Conservation (phyloP, 2,329 filamentous ascomycete species). For the Microsporum canis region DNA sequence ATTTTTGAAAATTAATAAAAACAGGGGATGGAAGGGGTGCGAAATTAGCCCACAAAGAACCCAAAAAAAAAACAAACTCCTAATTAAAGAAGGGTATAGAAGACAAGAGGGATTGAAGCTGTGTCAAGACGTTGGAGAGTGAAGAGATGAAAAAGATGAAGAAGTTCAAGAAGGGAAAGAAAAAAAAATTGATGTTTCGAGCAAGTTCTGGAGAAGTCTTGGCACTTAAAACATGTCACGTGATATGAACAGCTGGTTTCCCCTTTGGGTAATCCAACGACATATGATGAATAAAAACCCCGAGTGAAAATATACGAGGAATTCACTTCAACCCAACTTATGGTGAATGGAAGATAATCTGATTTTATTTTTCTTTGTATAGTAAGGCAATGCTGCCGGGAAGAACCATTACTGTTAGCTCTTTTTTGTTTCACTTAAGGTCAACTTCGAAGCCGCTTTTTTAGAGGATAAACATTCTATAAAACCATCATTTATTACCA, state of each 20-base stretch:
- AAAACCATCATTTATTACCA: neutral
- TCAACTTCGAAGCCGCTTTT: neutral
- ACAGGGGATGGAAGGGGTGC: constrained; percentile 19
- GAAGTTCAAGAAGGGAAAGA: constrained; percentile 18
- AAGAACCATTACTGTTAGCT: neutral
- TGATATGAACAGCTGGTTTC: neutral
- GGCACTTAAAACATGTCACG: constrained; percentile 16
- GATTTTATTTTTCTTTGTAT: neutral
- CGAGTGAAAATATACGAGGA: neutral
- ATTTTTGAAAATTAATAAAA: constrained; percentile 44
- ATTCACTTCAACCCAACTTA: neutral
- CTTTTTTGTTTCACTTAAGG: neutral
- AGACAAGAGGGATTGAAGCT: constrained; percentile 5
- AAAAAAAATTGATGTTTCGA: constrained; percentile 21
- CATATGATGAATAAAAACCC: neutral
- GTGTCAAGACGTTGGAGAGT: constrained; percentile 20
- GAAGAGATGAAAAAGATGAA: constrained; percentile 21
- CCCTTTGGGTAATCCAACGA: neutral
- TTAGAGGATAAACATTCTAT: too few species aligned
- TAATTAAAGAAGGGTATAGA: constrained; percentile 20
- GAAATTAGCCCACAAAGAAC: constrained; percentile 23
- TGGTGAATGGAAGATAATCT: neutral
- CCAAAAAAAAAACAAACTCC: constrained; percentile 17
- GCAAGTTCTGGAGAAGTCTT: constrained; percentile 33
- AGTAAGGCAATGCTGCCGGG: neutral